These are phyloP conservation scores for Emergomyces pasteurianus DNA, from an alignment of 2,329 filamentous ascomycete genomes.

Conservation along the genomic window DNA sequence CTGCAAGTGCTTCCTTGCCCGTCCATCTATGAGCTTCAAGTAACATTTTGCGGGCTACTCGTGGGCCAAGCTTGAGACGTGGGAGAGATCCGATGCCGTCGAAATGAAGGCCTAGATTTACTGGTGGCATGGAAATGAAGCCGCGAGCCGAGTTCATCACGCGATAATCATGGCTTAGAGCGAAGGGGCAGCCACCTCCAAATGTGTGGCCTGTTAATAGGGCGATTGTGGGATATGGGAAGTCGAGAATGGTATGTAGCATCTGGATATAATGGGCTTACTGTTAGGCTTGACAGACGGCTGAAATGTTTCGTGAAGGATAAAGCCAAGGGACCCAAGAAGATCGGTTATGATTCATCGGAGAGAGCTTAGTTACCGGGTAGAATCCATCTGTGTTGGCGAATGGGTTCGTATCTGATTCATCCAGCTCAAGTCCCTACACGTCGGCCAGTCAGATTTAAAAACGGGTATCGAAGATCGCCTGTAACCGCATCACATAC, in stretches of 20 bases:
- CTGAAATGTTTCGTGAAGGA: conserved; percentile 20
- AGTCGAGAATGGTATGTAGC: conserved; percentile 39
- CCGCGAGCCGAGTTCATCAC: conserved; percentile 37
- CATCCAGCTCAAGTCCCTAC: conserved; percentile 36
- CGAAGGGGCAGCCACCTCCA: conserved; percentile 38
- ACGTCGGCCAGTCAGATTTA: not conserved
- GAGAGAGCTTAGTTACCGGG: conserved; percentile 39
- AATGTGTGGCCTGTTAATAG: conserved; percentile 40
- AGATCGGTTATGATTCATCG: not conserved
- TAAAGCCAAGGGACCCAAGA: conserved; percentile 26
- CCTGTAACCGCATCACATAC: conserved; percentile 9
- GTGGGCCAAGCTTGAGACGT: conserved; percentile 39
- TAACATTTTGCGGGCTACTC: conserved; percentile 44
- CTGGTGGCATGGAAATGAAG: conserved; percentile 41
- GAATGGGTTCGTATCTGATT: conserved; percentile 37
- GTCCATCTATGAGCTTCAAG: conserved; percentile 46
- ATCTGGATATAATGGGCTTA: conserved; percentile 16
- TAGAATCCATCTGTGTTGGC: conserved; percentile 48
- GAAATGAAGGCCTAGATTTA: conserved; percentile 45
- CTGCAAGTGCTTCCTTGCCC: conserved; percentile 37
- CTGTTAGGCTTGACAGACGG: not conserved
- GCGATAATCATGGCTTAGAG: conserved; percentile 37
- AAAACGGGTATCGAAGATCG: not conserved
- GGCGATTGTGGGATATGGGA: conserved; percentile 38
- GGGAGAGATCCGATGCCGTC: conserved; percentile 43